Evolutionary conservation across 345 rosid species (phyloP), one percentile per base, ranked within the genome.

Genomic region (Noccaea caerulescens): DNA sequence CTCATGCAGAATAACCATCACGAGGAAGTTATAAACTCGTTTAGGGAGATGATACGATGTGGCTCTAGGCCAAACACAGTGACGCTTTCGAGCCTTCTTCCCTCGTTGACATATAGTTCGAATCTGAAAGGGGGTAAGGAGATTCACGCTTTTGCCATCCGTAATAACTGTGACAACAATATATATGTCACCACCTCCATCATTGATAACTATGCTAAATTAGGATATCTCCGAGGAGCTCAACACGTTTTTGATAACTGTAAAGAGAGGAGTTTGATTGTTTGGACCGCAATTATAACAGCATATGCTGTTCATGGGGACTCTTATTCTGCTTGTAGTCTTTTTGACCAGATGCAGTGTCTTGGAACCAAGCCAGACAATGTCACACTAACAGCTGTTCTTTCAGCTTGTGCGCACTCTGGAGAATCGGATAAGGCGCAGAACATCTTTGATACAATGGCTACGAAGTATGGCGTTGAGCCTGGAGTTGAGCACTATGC

Each of bases 281-380:
- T 88, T 38, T 93, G 98, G 97, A 93, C 97, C 0, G 85, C 97
- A 20, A 84, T 88, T 51, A 88, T 93, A 55, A 80, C 96, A 12
- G 96, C 93, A 14, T 82, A 84, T 79, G 82, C 96, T 72, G 66
- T 84, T 37, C 91, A 87, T 67, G 96, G 98, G 34, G 88, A 87
- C 69, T 87, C 91, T 73, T 60, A 27, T 66, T 72, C 69, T 10
- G 91, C 87, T 49, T 75, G 83, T 65, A 34, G 63, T 61, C 76
- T 82, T 9, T 93, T 90, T 73, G 18, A 84, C 38, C 81, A 70
- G 74, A 93, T 93, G 97, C 70, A 80, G 49, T 10, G 66, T 61
- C 72, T 47, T 20, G 81, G 85, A 33, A 84, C 77, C 50, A 81
- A 77, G 69, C 97, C 96, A 11, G 97, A 93, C 60, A 53, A 80